A percentile compares a stretch with the other conserved stretches of the same genome.
Conservation (phyloP, 345 rosid genomes). For the Conringia planisiliqua region DNA sequence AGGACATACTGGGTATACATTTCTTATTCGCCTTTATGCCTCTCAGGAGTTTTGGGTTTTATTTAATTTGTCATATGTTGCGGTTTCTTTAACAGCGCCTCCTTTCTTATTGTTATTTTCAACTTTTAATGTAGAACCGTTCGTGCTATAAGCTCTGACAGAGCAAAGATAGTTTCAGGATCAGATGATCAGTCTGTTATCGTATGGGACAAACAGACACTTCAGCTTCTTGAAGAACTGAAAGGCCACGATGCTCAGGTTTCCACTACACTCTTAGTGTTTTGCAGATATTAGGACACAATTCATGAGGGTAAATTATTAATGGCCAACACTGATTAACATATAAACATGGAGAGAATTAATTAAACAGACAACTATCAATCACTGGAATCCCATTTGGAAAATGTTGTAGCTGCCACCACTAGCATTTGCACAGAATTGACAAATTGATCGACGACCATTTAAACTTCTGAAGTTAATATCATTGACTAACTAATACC, state of each 20-base stretch:
- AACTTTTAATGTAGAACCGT: slow-evolving; percentile 58
- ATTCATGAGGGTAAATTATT: not conserved
- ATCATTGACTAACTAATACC: not conserved
- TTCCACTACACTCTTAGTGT: slow-evolving; percentile 28
- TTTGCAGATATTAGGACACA: slow-evolving; percentile 1
- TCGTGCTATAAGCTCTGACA: slow-evolving; percentile 95
- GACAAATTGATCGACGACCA: not conserved
- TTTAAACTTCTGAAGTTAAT: not conserved
- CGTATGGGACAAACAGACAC: slow-evolving; percentile 98
- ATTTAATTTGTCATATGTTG: slow-evolving; percentile 9
- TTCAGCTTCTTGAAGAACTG: slow-evolving; percentile 87
- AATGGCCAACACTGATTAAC: not conserved
- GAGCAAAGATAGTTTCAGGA: slow-evolving; percentile 97
- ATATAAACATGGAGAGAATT: not conserved
- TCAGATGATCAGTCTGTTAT: slow-evolving; percentile 94
- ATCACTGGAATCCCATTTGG: not conserved
- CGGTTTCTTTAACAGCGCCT: not conserved
- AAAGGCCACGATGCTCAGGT: slow-evolving; percentile 98
- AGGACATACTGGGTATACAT: slow-evolving; percentile 83
- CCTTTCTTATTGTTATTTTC: not conserved
- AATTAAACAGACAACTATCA: not conserved
- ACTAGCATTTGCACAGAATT: not conserved
- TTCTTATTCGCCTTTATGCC: slow-evolving; percentile 4
- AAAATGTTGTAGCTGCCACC: slow-evolving; percentile 17
- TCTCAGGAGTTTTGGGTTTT: not conserved